phyloP scores from a whole-genome alignment of 2,329 filamentous ascomycete genomes.

The Neodidymelliopsis sp. region DNA sequence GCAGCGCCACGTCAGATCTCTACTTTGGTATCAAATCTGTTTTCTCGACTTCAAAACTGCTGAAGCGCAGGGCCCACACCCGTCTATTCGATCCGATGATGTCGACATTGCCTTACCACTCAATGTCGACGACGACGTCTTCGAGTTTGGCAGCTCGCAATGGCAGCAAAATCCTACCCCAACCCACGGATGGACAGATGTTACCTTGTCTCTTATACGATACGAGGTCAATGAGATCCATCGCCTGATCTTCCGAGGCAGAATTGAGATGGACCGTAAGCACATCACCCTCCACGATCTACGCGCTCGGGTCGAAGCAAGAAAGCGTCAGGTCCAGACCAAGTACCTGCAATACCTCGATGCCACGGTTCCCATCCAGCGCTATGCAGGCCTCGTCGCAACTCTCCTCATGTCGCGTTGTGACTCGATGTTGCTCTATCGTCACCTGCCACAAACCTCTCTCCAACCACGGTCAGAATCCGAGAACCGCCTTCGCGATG shows the following conservation, averaged over 20 bases:
- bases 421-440: slow-evolving; percentile 51
- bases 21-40: slow-evolving; percentile 50
- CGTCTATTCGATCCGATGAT: slow-evolving; percentile 47
- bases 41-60: slow-evolving; percentile 50
- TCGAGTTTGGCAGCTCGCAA: slow-evolving; percentile 44
- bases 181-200: slow-evolving; percentile 44
- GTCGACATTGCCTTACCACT: slow-evolving; percentile 48
- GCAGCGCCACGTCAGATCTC: slow-evolving; percentile 46
- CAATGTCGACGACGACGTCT: slow-evolving; percentile 49
- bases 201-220: slow-evolving; percentile 45
- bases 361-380: slow-evolving; percentile 42
- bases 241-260: slow-evolving; percentile 47
- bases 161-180: slow-evolving; percentile 47
- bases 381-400: slow-evolving; percentile 49
- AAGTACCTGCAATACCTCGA: slow-evolving; percentile 47
- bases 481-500: slow-evolving; percentile 47
- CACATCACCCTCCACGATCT: slow-evolving; percentile 47
- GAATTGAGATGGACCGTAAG: slow-evolving; percentile 50
- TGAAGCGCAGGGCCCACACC: slow-evolving; percentile 49
- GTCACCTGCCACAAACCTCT: slow-evolving; percentile 47
- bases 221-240: slow-evolving; percentile 51
- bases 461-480: slow-evolving; percentile 45
- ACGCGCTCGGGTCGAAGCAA: slow-evolving; percentile 44
- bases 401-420: slow-evolving; percentile 49
- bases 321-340: slow-evolving; percentile 44